Evolutionary conservation across 495 filamentous ascomycete genomes (phyloP).

Genomic region (Astrothelium subdiscretum): DNA sequence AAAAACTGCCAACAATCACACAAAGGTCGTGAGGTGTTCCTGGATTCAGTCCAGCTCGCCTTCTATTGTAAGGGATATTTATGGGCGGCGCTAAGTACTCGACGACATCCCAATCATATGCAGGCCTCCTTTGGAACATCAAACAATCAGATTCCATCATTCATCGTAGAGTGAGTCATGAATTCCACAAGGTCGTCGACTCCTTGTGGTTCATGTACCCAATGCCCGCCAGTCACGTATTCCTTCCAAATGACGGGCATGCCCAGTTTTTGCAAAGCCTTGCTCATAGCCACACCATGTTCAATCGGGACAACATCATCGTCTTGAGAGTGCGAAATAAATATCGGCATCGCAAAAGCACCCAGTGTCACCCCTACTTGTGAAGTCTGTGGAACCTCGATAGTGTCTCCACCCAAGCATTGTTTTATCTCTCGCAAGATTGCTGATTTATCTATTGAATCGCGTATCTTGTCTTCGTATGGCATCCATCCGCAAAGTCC

Average conservation of each 20-base stretch:
- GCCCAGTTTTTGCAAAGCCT: slow-evolving; percentile 8
- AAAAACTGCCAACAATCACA: too few relatives aligned
- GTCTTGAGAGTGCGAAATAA: slow-evolving; percentile 13
- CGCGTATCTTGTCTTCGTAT: not conserved
- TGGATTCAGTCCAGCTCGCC: too few relatives aligned
- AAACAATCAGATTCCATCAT: not conserved
- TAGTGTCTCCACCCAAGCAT: not conserved
- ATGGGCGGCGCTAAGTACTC: too few relatives aligned
- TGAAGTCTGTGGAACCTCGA: not conserved
- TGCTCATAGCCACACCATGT: slow-evolving; percentile 9
- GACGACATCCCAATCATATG: too few relatives aligned
- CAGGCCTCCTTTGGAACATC: not conserved
- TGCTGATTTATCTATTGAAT: not conserved
- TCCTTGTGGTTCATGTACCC: slow-evolving; percentile 18
- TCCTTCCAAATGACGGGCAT: slow-evolving; percentile 11
- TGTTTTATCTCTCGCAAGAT: not conserved
- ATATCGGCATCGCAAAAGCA: slow-evolving; percentile 11
- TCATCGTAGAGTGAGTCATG: slow-evolving; percentile 8
- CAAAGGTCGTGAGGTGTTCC: too few relatives aligned
- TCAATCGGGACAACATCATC: slow-evolving; percentile 14
- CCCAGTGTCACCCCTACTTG: not conserved
- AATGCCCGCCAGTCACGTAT: slow-evolving; percentile 18
- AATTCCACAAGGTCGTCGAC: slow-evolving; percentile 16
- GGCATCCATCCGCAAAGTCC: slow-evolving; percentile 20
- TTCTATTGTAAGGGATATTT: too few relatives aligned